A percentile compares a stretch with the other conserved stretches of the same genome.
Evolutionary conservation across 2,329 filamentous ascomycete genomes (phyloP).

Genomic region (Aspergillus flavus): DNA sequence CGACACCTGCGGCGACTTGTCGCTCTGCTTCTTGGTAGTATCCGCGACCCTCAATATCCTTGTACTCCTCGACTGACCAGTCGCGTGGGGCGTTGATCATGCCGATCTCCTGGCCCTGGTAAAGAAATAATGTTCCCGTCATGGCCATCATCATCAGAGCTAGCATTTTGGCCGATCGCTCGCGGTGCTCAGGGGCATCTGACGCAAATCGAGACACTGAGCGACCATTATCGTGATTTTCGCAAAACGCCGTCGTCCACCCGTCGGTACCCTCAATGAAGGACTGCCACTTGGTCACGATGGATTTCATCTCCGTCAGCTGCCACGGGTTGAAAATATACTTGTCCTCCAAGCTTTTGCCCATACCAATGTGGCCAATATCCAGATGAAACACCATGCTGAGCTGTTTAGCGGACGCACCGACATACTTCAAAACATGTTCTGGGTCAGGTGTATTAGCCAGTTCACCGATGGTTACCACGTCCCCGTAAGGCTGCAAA

Average conservation of each 20-base stretch:
- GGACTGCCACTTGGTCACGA: constrained; percentile 54
- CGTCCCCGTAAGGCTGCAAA: constrained; percentile 57
- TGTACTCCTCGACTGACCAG: constrained; percentile 52
- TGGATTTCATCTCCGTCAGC: constrained; percentile 53
- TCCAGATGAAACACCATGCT: constrained; percentile 66
- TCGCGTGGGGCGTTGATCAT: constrained; percentile 57
- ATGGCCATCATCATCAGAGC: constrained; percentile 52
- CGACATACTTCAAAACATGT: constrained; percentile 63
- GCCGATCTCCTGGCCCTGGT: constrained; percentile 65
- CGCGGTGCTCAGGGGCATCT: constrained; percentile 51
- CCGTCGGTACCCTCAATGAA: constrained; percentile 52
- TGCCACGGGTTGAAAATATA: constrained; percentile 48
- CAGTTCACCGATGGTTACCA: constrained; percentile 71
- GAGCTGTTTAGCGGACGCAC: constrained; percentile 60
- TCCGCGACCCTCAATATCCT: constrained; percentile 49
- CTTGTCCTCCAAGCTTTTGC: constrained; percentile 49
- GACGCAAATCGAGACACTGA: constrained; percentile 57
- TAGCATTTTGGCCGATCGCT: constrained; percentile 57
- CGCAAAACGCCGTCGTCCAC: constrained; percentile 63
- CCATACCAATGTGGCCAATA: constrained; percentile 56
- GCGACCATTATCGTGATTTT: constrained; percentile 66
- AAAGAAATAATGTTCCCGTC: constrained; percentile 60
- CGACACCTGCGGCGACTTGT: constrained; percentile 34
- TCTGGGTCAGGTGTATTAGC: constrained; percentile 62
- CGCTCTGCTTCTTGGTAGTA: constrained; percentile 47